Evolutionary conservation across 768 basidiomycete species (phyloP), one percentile per base, ranked within the genome.

Genomic region (Trametes elegans): DNA sequence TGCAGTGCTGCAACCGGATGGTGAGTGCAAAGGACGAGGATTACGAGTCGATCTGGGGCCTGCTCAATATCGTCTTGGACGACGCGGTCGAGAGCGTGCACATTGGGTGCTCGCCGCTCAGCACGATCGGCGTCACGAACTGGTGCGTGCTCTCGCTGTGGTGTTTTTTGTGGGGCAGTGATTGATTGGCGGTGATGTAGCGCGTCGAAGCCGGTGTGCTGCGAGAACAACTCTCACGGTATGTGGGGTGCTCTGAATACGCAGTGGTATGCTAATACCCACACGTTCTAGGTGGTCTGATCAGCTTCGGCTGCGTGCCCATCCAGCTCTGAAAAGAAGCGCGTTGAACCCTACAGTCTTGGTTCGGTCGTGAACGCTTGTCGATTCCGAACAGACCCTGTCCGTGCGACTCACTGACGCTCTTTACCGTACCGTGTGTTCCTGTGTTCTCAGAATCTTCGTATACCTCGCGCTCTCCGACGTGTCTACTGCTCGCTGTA

Each of bases 1-100:
- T 55, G 5, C 49, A 50, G 23, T 60, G 56, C 50, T 57, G 53
- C 54, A 47, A 52, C 58, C 41, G 27, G 42, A 23, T 36, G 23
- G 2, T 21, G n/a, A n/a, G n/a, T n/a, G n/a, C n/a, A n/a, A n/a
- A n/a, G 24, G n/a, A 14, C 23, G 31, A 49, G 8, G n/a, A 46
- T 23, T 14, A 35, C 4, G 31, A 45, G 52, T 26, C 26, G 31
- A n/a, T 35, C 19, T 16, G 50, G 36, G 50, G 49, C 8, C 43
- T 52, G 5, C 42, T 63, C 14, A 59, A 53, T 14, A 11, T 61
- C 34, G 41, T 50, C 23, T 24, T 55, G 27, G 31, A 55, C 6
- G 53, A 55, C 36, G 13, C 60, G 26, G 19, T 23, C 43, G 61
- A 48, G 18, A 13, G 26, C 45, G 23, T 47, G 21, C n/a, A n/a